Base-by-base conservation (phyloP, 768 basidiomycete species). In the Candolleomyces efflorescens region DNA sequence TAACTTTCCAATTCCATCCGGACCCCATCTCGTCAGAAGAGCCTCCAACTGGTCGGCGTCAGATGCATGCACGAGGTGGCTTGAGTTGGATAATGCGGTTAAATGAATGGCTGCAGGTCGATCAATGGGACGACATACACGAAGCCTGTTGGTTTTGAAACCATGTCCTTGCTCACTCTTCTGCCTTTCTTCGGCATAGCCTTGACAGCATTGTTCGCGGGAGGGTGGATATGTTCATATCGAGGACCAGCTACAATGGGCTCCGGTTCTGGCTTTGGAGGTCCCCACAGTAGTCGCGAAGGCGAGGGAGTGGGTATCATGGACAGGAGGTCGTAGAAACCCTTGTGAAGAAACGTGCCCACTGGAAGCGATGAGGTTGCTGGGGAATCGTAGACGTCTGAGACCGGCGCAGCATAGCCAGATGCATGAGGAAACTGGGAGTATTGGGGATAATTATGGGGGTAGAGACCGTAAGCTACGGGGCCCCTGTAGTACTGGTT, bases 1-100 rank as follows among this genome's bases (percentile, higher is more conserved):
- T 52, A 94, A 75, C 72, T 95, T 94, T 59, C 92, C 92, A 70
- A 92, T 73, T 41, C 92, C 87, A 72, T 95, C 93, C 46, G 89
- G 88, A 38, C 89, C 88, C 92, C 94, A 94, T 56, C 92, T 83
- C 62, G 83, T 86, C 50, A 95, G 85, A 59, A 95, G 79, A 23
- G 89, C 92, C 70, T 91, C 90, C 36, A 90, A 83, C 68, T 95
- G 90, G 73, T 90, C 90, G 12, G 88, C 90, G 73, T 94, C 90
- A 57, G 90, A 93, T 27, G 94, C 92, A 74, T 95, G 93, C 10
- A 94, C 86, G 61, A 93, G 79, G 75, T 96, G 93, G 54, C 92
- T 94, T 67, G 53, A 63, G 48, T 57, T 37, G 39, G 13, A 43
- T 4, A 43, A 51, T 24, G 47, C 36, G 60, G 59, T 60, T 55